phyloP scores from a whole-genome alignment of 352 stramenopile genomes.

The Phytophthora hybrid region DNA sequence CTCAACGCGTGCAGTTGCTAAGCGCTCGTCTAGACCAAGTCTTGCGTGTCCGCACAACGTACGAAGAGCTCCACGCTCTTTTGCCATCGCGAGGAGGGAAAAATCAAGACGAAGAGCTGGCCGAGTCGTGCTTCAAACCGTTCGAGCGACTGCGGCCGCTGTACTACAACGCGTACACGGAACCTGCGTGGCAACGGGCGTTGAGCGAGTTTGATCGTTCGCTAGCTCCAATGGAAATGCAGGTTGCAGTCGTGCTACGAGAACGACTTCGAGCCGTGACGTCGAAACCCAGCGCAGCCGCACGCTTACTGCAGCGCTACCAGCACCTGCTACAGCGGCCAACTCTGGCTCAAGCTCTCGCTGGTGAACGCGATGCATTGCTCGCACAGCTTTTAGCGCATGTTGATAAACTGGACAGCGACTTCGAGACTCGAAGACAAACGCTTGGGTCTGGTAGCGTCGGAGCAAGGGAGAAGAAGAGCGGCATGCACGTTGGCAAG shows the following conservation, averaged over 20 bases:
- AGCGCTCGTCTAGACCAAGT: constrained; percentile 82
- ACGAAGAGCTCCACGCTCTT: constrained; percentile 87
- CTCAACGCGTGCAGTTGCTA: constrained; percentile 54
- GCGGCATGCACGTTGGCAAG: constrained; percentile 73
- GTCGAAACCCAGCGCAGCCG: constrained; percentile 64
- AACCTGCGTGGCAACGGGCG: constrained; percentile 76
- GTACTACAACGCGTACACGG: constrained; percentile 94
- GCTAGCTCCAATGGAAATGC: constrained; percentile 83
- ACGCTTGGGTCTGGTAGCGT: constrained; percentile 31
- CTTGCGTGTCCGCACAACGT: constrained; percentile 82
- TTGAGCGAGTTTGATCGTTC: constrained; percentile 82
- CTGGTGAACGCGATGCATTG: constrained; percentile 88
- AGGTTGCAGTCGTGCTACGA: constrained; percentile 85
- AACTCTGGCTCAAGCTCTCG: constrained; percentile 78
- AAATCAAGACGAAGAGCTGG: constrained; percentile 51
- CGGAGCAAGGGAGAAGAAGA: constrained; percentile 31
- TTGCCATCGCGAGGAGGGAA: constrained; percentile 45
- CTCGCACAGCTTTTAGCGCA: constrained; percentile 86
- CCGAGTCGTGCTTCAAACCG: constrained; percentile 67
- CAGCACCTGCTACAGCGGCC: constrained; percentile 81
- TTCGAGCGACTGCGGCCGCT: constrained; percentile 76
- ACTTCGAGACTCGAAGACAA: constrained; percentile 77
- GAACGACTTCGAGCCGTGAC: constrained; percentile 74
- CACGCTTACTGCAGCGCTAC: constrained; percentile 90
- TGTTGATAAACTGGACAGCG: constrained; percentile 89